These are phyloP conservation scores for Coemansia sp. DNA, from an alignment of 192 early-diverging fungal species.

Conservation along the genomic window DNA sequence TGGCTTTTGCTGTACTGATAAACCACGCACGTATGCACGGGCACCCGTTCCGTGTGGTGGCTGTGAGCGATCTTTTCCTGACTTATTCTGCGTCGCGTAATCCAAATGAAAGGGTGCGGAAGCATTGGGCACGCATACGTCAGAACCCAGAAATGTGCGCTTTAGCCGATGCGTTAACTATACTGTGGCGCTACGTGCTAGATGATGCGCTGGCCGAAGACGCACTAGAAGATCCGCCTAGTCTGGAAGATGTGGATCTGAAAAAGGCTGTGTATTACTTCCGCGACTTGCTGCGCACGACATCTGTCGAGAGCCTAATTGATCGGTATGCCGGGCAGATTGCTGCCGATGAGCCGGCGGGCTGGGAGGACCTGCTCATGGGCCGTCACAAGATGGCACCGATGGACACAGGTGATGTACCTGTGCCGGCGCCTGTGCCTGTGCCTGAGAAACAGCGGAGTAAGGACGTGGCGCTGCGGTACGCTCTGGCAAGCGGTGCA, in stretches of 20 bases:
- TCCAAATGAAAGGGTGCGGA: conserved; percentile 12
- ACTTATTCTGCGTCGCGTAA: neutral
- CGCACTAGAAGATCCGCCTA: conserved; percentile 9
- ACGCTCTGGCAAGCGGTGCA: no score
- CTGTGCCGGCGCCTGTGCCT: neutral
- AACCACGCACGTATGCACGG: conserved; percentile 20
- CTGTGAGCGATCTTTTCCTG: conserved; percentile 13
- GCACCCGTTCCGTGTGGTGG: conserved; percentile 12
- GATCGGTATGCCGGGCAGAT: conserved; percentile 17
- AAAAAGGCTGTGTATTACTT: conserved; percentile 12
- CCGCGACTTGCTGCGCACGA: conserved; percentile 3
- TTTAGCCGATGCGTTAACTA: neutral
- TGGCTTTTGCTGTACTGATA: conserved; percentile 14
- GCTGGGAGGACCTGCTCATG: neutral
- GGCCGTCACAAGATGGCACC: neutral
- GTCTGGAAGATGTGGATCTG: conserved; percentile 17
- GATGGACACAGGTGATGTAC: neutral
- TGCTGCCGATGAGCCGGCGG: neutral
- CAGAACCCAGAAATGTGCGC: neutral
- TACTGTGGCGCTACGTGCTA: conserved; percentile 26
- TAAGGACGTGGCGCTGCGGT: no score
- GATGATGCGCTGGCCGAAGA: conserved; percentile 25
- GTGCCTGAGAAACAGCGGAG: no score
- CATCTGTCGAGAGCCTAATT: conserved; percentile 7
- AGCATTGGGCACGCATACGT: conserved; percentile 9